phyloP scores from a whole-genome alignment of 2,329 filamentous ascomycete genomes.

The Hirsutella minnesotensis region DNA sequence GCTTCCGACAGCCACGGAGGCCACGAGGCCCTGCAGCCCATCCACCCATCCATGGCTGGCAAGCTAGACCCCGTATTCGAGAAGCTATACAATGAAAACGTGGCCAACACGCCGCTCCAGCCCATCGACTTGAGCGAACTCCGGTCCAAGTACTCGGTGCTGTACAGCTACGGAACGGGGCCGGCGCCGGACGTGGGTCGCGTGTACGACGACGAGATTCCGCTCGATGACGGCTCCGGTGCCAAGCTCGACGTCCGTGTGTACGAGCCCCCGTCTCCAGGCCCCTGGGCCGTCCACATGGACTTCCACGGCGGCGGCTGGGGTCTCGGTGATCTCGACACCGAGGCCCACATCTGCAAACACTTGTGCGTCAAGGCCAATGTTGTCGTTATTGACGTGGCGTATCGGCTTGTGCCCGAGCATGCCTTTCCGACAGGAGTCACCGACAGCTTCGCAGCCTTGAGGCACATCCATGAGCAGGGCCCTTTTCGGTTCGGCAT shows the following conservation, averaged over 20 bases:
- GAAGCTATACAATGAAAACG: conserved; percentile 33
- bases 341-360: conserved; percentile 35
- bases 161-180: conserved; percentile 32
- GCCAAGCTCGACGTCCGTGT: conserved; percentile 22
- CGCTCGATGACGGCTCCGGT: conserved; percentile 17
- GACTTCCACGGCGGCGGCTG: conserved; percentile 39
- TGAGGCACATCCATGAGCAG: conserved; percentile 25
- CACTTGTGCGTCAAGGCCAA: conserved; percentile 30
- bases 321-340: conserved; percentile 36
- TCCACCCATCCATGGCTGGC: conserved; percentile 32
- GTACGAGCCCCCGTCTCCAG: conserved; percentile 27
- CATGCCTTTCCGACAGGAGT: conserved; percentile 33
- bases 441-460: conserved; percentile 34
- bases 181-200: conserved; percentile 27
- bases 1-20: conserved; percentile 1
- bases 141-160: conserved; percentile 27
- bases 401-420: conserved; percentile 40
- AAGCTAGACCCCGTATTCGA: conserved; percentile 34
- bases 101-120: conserved; percentile 25
- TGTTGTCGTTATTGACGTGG: conserved; percentile 36
- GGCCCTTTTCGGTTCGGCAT: conserved; percentile 25
- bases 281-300: conserved; percentile 33
- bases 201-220: conserved; percentile 24
- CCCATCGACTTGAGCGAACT: conserved; percentile 27
- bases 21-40: conserved; percentile 34